Base-by-base conservation (phyloP, 805 yeast species). In the Cyberlindnera petersonii region DNA sequence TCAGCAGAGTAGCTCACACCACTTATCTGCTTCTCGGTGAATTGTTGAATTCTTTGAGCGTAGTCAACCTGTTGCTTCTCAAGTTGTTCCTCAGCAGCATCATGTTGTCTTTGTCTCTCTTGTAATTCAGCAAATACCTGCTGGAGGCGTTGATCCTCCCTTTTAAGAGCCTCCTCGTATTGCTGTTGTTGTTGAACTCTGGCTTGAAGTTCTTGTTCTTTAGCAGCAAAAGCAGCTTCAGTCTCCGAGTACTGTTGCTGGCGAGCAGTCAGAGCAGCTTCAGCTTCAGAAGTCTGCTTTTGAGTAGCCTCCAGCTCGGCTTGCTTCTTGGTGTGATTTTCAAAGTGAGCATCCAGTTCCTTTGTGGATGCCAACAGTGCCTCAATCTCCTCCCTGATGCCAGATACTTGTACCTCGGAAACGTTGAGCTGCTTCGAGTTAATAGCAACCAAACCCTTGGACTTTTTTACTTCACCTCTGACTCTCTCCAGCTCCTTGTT, bases 401-500 rank as follows among this genome's bases (percentile, higher is more conserved):
- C 66, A 15, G 61, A 56, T 16, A 68, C 66, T 33, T 74, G 74
- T 16, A 74, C 61, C 47, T 83, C 71, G n/a, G 74, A 65, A 5
- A 83, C 77, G 28, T 76, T 80, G 34, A 82, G 69, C 57, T 88
- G 96, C 29, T 82, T 79, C 39, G 76, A 68, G 50, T 76, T 76
- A 28, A 86, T 86, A 31, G 81, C 72, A 16, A 72, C 68, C 49
- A 83, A 66, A 37, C 83, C 82, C 39, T 70, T 68, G 23, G 84
- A 77, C 50, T 80, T 82, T 46, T 73, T 74, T 16, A 76, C 70
- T 39, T 81, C 83, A 33, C 64, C 60, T 42, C 75, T 65, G 33
- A 73, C 68, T 30, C 67, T 62, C 32, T 72, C 78, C 24, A 82
- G 56, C 47, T 78, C 80, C 39, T 67, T 66, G 49, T 78, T 74